Percentiles rank a stretch among this genome's conserved stretches.
phyloP scores from a whole-genome alignment of 2,329 filamentous ascomycete genomes.

The Neophaeococcomyces mojaviensis region DNA sequence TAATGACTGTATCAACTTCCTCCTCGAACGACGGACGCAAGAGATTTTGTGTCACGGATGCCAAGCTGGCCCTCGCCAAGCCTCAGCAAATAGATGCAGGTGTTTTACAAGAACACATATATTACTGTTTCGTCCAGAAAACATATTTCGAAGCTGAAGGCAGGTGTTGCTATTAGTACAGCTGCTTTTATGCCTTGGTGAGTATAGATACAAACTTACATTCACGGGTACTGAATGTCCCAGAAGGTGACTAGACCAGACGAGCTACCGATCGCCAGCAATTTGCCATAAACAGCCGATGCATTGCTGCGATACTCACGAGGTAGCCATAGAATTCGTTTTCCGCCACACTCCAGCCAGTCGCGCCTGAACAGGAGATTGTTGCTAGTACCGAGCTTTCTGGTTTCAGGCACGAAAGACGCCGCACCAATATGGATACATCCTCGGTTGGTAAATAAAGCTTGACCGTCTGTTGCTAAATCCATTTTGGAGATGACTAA shows the following conservation, averaged over 20 bases:
- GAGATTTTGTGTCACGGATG: no score
- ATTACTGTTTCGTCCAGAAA: no score
- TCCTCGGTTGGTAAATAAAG: not conserved
- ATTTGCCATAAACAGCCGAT: conserved; percentile 3
- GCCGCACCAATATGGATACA: not conserved
- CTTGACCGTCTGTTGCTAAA: not conserved
- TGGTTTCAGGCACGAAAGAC: not conserved
- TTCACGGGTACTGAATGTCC: no score
- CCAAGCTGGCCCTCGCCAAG: no score
- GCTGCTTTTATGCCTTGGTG: no score
- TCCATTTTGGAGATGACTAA: not conserved
- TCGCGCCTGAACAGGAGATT: not conserved
- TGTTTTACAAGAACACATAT: no score
- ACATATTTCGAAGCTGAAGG: no score
- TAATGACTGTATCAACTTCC: no score
- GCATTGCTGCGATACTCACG: conserved; percentile 4
- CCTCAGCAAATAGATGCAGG: no score
- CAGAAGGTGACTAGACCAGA: conserved; percentile 6
- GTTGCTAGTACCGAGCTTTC: not conserved
- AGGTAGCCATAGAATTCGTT: conserved; percentile 1
- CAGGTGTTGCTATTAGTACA: no score
- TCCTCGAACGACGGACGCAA: no score
- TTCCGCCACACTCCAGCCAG: not conserved
- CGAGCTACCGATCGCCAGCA: conserved; percentile 2
- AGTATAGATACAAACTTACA: no score